Evolutionary conservation across 129 eudicot genomes (phyloP).

Genomic region (Tagetes patula): DNA sequence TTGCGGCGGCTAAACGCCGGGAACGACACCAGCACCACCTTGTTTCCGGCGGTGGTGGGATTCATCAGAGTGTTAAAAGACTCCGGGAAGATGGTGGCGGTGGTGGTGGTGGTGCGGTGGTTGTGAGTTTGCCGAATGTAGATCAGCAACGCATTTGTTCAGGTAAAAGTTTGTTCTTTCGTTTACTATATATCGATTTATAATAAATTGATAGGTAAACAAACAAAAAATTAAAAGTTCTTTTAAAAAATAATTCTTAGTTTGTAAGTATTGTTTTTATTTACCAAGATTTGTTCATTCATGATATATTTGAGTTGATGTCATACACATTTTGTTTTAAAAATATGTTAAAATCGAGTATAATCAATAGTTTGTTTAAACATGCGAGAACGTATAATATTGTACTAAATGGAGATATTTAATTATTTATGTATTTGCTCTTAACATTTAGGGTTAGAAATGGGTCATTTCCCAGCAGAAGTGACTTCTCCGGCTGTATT

Average conservation of each 20-base stretch:
- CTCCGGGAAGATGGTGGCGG: slow-evolving; percentile 34
- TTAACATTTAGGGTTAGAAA: slow-evolving; percentile 60
- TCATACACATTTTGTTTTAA: too few species aligned
- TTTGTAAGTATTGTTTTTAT: background rate
- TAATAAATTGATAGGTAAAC: background rate
- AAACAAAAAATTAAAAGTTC: slow-evolving; percentile 8
- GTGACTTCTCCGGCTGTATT: slow-evolving; percentile 65
- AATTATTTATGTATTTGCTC: background rate
- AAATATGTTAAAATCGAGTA: too few species aligned
- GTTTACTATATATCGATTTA: background rate
- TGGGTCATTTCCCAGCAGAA: slow-evolving; percentile 70
- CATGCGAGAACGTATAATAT: too few species aligned
- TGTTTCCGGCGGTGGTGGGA: slow-evolving; percentile 18
- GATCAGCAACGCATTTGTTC: slow-evolving; percentile 31
- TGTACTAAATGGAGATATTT: too few species aligned
- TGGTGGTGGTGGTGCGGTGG: slow-evolving; percentile 28
- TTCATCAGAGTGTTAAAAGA: slow-evolving; percentile 42
- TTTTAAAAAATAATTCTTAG: too few species aligned
- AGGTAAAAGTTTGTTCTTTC: slow-evolving; percentile 28
- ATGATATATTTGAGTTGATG: slow-evolving; percentile 9
- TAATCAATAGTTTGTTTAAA: too few species aligned
- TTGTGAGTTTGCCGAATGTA: slow-evolving; percentile 22
- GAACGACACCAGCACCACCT: slow-evolving; percentile 50
- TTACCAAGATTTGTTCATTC: slow-evolving; percentile 14
- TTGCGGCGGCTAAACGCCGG: slow-evolving; percentile 81